These are phyloP conservation scores for Schizonepeta tenuifolia DNA, from an alignment of 257 asterid species.

Conservation along the genomic window DNA sequence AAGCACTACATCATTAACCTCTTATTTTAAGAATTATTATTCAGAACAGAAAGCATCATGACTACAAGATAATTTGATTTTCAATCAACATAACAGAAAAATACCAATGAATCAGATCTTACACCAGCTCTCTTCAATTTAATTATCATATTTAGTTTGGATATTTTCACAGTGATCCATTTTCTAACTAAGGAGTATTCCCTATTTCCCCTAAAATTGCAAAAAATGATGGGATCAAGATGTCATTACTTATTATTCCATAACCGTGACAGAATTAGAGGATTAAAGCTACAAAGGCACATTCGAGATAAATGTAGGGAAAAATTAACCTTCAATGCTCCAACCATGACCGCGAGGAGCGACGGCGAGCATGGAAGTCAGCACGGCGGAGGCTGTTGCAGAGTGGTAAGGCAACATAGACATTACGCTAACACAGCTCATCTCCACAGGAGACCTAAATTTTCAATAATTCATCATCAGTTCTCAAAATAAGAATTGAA, in stretches of 20 bases:
- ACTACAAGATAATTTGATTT: neutral
- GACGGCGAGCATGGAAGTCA: slow-evolving; percentile 84
- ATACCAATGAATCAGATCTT: neutral
- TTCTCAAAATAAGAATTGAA: neutral
- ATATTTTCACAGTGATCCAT: neutral
- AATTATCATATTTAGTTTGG: neutral
- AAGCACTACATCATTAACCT: slow-evolving; percentile 26
- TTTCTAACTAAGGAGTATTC: neutral
- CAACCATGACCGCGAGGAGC: slow-evolving; percentile 74
- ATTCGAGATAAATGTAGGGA: neutral
- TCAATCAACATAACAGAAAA: neutral
- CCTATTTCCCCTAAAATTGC: neutral
- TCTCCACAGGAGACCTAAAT: slow-evolving; percentile 73
- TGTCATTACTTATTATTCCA: neutral
- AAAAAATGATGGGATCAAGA: neutral
- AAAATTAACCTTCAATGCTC: slow-evolving; percentile 73
- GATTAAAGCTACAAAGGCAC: neutral
- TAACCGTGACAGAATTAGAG: neutral
- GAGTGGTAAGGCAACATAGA: slow-evolving; percentile 86
- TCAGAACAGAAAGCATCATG: neutral
- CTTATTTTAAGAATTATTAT: neutral
- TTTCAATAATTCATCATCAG: neutral
- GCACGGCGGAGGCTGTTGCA: slow-evolving; percentile 86
- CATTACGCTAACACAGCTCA: slow-evolving; percentile 59
- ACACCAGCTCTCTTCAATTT: neutral